phyloP scores from a whole-genome alignment of 495 filamentous ascomycete species.

The Neurospora pannonica region DNA sequence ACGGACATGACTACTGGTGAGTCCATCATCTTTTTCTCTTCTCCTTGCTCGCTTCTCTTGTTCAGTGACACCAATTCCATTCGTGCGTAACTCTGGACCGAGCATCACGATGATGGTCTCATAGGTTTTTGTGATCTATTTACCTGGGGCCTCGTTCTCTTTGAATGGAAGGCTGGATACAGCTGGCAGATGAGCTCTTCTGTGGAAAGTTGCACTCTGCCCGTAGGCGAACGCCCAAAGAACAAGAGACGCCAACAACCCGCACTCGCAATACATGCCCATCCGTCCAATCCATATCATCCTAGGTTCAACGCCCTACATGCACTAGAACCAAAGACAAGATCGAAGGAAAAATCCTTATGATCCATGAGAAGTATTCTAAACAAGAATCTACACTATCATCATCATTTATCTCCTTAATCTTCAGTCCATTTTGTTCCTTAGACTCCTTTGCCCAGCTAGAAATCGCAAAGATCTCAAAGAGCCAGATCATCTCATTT shows the following conservation, averaged over 20 bases:
- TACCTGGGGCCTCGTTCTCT: neutral
- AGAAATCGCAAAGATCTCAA: neutral
- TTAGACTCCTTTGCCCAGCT: neutral
- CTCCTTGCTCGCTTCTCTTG: no score
- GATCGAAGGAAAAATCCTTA: neutral
- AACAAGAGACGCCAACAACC: neutral
- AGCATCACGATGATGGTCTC: neutral
- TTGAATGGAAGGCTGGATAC: neutral
- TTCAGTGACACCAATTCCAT: no score
- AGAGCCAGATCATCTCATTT: neutral
- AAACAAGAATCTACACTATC: neutral
- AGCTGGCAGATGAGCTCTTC: neutral
- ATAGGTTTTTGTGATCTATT: no score
- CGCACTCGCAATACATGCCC: neutral
- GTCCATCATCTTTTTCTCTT: slow-evolving; percentile 6
- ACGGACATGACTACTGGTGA: slow-evolving; percentile 68
- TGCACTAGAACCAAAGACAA: neutral
- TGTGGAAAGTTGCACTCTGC: neutral
- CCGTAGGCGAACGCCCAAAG: neutral
- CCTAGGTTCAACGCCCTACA: neutral
- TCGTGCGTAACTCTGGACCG: neutral
- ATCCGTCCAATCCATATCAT: neutral
- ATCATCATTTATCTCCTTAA: neutral
- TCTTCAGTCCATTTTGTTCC: neutral
- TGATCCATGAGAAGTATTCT: neutral